Evolutionary conservation across 2,329 filamentous ascomycete genomes (phyloP).

Genomic region (Trichoderma atroviride): DNA sequence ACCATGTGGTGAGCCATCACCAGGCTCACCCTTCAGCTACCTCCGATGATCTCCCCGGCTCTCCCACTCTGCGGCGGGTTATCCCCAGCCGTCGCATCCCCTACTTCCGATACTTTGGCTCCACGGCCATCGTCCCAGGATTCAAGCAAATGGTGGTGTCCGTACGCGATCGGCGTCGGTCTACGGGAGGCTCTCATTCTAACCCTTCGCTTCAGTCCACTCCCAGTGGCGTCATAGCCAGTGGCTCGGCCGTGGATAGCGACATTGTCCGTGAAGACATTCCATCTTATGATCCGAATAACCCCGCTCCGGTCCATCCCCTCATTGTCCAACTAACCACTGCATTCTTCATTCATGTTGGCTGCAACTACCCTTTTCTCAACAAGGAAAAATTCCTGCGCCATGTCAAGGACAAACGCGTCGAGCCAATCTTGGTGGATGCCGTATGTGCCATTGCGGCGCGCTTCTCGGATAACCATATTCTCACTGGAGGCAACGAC

Average conservation of each 20-base stretch:
- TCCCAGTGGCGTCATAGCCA: constrained; percentile 39
- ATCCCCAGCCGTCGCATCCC: constrained; percentile 69
- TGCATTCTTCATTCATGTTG: constrained; percentile 79
- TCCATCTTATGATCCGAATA: constrained; percentile 76
- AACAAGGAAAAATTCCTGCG: constrained; percentile 71
- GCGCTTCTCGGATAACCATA: constrained; percentile 69
- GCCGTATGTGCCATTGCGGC: constrained; percentile 82
- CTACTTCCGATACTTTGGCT: constrained; percentile 89
- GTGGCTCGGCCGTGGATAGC: constrained; percentile 48
- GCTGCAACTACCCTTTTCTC: constrained; percentile 84
- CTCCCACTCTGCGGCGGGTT: constrained; percentile 50
- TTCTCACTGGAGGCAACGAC: constrained; percentile 51
- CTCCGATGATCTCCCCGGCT: constrained; percentile 38
- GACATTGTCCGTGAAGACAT: constrained; percentile 55
- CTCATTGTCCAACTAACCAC: constrained; percentile 77
- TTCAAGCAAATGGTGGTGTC: constrained; percentile 92
- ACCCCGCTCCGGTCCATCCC: constrained; percentile 69
- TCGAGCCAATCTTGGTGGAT: constrained; percentile 84
- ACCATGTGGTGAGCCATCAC: constrained; percentile 14
- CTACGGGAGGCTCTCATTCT: constrained; percentile 60
- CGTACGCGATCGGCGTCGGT: constrained; percentile 66
- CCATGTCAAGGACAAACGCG: constrained; percentile 77
- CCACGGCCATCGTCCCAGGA: constrained; percentile 86
- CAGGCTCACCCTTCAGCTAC: constrained; percentile 24
- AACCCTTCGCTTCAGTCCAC: constrained; percentile 53